Percentiles rank a stretch among this genome's conserved stretches.
Conservation (phyloP, 169 alveolate genomes). For the Cyclospora cayetanensis region DNA sequence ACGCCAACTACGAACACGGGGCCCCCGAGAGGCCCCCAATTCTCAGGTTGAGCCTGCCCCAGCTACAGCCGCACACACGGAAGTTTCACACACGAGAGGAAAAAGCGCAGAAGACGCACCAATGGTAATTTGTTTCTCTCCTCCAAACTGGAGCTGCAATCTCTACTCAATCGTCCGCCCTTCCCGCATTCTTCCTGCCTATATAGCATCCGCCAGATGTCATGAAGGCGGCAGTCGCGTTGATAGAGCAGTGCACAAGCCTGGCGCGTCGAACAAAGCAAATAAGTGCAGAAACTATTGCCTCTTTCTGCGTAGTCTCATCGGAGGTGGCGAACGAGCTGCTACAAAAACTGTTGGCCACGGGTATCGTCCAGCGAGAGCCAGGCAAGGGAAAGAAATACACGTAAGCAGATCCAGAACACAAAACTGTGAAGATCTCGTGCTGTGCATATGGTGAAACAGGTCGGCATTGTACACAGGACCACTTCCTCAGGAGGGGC, state of each 20-base stretch:
- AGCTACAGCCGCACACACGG: too few relatives aligned
- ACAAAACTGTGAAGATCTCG: too few relatives aligned
- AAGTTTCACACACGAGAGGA: too few relatives aligned
- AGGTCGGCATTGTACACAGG: not conserved
- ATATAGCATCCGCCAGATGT: not conserved
- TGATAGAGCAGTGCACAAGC: not conserved
- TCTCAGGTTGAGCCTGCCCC: too few relatives aligned
- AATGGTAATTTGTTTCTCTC: too few relatives aligned
- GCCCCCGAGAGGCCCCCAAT: too few relatives aligned
- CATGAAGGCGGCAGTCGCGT: not conserved
- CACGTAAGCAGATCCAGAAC: too few relatives aligned
- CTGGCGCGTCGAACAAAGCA: not conserved
- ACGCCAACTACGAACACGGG: too few relatives aligned
- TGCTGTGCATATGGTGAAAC: not conserved
- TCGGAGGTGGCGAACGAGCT: conserved; percentile 1
- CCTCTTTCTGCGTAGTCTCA: conserved; percentile 2
- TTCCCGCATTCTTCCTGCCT: too few relatives aligned
- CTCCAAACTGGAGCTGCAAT: too few relatives aligned
- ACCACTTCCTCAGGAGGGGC: not conserved
- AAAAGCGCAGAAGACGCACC: too few relatives aligned
- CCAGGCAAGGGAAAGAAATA: not conserved
- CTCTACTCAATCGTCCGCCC: too few relatives aligned
- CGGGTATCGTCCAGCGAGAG: not conserved
- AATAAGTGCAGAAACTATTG: not conserved
- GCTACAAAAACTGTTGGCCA: not conserved